Evolutionary conservation across 148 eudicot species (phyloP).

Genomic region (Vaccinium macrocarpon): DNA sequence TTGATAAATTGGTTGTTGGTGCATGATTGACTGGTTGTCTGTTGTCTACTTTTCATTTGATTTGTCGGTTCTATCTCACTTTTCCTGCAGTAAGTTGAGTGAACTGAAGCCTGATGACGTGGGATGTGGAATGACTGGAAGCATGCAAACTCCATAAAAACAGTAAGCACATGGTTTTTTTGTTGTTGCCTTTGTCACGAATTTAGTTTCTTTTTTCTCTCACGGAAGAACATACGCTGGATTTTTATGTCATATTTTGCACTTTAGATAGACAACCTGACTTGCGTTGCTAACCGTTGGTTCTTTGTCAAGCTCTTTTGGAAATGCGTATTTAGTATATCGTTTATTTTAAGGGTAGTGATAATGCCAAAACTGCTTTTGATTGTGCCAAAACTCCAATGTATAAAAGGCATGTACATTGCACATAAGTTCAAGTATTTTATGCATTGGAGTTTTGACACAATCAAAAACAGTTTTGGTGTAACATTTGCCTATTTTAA

Average conservation of each 20-base stretch:
- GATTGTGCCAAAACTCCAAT: too few species aligned
- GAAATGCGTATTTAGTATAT: not conserved
- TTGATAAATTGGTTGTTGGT: not conserved
- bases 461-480: too few species aligned
- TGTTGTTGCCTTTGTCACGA: not conserved
- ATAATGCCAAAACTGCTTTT: too few species aligned
- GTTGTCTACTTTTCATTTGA: not conserved
- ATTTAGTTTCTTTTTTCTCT: not conserved
- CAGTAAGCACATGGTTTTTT: constrained; percentile 8
- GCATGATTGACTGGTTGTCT: not conserved
- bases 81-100: not conserved
- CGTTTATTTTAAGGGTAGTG: too few species aligned
- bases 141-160: constrained; percentile 14
- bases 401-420: too few species aligned
- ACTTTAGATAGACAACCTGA: not conserved
- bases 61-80: not conserved
- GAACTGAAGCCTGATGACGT: not conserved
- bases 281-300: not conserved
- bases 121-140: not conserved
- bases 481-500: too few species aligned
- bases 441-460: too few species aligned
- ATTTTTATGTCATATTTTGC: not conserved
- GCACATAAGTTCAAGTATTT: too few species aligned
- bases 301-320: not conserved
- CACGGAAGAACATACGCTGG: not conserved